Base-by-base conservation (phyloP, 257 asterid genomes). In the Ajuga chamaepitys region DNA sequence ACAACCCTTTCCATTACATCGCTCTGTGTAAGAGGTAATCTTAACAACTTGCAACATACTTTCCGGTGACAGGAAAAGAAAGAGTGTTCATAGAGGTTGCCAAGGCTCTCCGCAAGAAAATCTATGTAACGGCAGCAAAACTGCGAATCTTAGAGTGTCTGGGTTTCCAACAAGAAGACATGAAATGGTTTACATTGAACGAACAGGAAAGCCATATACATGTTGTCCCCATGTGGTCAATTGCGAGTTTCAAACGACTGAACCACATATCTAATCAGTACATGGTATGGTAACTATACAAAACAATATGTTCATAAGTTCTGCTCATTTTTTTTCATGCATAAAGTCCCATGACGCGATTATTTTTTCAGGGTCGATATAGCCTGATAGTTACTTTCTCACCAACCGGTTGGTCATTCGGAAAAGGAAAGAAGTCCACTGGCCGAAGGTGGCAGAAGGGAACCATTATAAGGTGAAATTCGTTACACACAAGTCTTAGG, bases 391-490 rank as follows among this genome's bases (percentile, higher is more conserved):
- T 92, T 53, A 81, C 96, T 25, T 82, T 92, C 74, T 89, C 98
- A 26, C 97, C 98, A n/a, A 89, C 98, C 20, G 98, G 97, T 53
- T 89, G 97, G 97, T 77, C 94, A 52, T 83, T 85, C 48, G 97
- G 91, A 9, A 89, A 94, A 78, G 97, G 99, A 59, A 94, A 83
- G 80, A 86, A 84, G 79, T 82, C 95, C 9, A 73, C 89, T 14
- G 97, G 99, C 74, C 86, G 73, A 72, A 81, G 95, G 77, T 89
- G 86, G 95, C 96, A 86, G 77, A 94, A 94, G 83, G 99, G 99
- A 24, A 89, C 99, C 63, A 74, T 94, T 47, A 90, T 94, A 77
- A 83, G 99, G 99, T 93, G 63, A 37, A 30, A 30, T 30, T 1
- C 3, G 7, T 30, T 30, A 30, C 37, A 5, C 7, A 30, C 0